phyloP scores from a whole-genome alignment of 495 filamentous ascomycete genomes.

The Talaromyces thailandensis region DNA sequence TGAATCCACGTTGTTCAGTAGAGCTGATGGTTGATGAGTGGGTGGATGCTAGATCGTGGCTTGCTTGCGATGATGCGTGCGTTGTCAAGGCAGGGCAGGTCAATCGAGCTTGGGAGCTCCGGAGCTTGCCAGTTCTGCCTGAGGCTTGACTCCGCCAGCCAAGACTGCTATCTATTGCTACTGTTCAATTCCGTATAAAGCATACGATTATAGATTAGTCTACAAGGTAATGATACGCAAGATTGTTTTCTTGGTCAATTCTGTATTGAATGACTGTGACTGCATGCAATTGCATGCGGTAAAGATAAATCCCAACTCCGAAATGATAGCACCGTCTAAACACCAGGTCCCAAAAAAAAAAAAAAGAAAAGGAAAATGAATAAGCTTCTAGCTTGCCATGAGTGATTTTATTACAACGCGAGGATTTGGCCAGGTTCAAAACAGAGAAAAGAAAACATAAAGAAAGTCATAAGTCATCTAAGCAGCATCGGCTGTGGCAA shows the following conservation, averaged over 20 bases:
- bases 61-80: background rate
- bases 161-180: background rate
- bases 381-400: background rate
- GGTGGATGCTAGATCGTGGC: background rate
- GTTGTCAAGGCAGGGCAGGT: too few species aligned
- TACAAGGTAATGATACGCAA: background rate
- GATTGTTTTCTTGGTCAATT: background rate
- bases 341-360: background rate
- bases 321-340: background rate
- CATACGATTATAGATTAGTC: background rate
- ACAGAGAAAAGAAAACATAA: constrained; percentile 8
- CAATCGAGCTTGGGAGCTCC: background rate
- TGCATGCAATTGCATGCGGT: background rate
- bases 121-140: background rate
- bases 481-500: constrained; percentile 39
- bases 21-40: background rate
- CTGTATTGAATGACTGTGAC: background rate
- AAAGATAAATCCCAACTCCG: background rate
- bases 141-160: background rate
- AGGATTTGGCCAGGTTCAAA: background rate
- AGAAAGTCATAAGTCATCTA: constrained; percentile 11
- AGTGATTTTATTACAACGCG: background rate
- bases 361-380: background rate
- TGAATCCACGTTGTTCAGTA: background rate
- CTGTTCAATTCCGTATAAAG: too few species aligned